Base-by-base conservation (phyloP, 257 asterid species). In the Solanum bulbocastanum region DNA sequence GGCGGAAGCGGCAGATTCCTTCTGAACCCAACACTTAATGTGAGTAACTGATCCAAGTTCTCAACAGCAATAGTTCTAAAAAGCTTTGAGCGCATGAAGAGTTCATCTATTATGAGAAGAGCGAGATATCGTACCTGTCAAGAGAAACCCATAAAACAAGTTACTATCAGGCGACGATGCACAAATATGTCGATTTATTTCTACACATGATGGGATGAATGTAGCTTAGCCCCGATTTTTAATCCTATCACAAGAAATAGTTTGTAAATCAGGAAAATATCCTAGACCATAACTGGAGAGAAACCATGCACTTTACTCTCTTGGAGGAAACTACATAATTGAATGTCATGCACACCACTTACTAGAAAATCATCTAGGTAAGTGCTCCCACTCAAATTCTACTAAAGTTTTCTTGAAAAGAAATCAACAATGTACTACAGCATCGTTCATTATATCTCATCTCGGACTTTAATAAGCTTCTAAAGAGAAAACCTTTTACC, bases 71-170 rank as follows among this genome's bases (percentile, higher is more conserved):
- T 92, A 81, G 90, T 92, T 87, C 98, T 93, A 88, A 96, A 96
- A 30, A 93, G 93, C 93, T 96, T 97, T 36, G 99, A 97, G 81
- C 98, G 96, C 98, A 96, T 94, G 91, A 96, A 94, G 82, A 96
- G 92, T 88, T 96, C 98, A 81, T 96, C 98, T 86, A 97, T 94
- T 86, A 97, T 93, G 91, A 96, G 95, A 87, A 96, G 95, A n/a
- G 98, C 87, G 27, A 95, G 98, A 87, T 93, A 97, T 16, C 98
- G 92, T 10, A 96, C 98, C 98, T 97, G 92, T 37, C 91, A 44
- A 88, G 46, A 69, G 89, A 25, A 83, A 49, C 69, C 85, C 69
- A 49, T 73, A 83, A 79, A 44, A 75, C 44, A 75, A 52, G 56
- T 74, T 58, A 46, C 58, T 37, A 87, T n/a, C 44, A 74, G 78